phyloP scores from a whole-genome alignment of 257 asterid genomes.

The Paulownia fortunei region DNA sequence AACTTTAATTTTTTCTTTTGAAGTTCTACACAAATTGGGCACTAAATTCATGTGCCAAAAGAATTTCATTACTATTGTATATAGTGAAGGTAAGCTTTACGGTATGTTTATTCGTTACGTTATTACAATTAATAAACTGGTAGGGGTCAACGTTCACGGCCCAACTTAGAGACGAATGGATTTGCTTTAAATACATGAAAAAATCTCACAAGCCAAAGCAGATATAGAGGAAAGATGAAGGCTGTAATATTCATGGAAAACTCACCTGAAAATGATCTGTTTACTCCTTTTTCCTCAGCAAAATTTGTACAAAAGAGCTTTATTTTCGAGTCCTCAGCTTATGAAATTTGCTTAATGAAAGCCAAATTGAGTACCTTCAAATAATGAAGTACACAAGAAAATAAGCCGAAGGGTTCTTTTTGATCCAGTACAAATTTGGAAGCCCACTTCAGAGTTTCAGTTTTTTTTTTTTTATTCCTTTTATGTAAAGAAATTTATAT shows the following conservation, averaged over 20 bases:
- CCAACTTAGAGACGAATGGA: too few species aligned
- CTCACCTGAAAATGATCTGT: slow-evolving; percentile 12
- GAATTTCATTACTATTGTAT: too few species aligned
- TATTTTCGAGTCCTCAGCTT: not conserved
- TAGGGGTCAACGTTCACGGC: not conserved
- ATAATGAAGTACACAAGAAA: not conserved
- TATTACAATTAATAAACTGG: not conserved
- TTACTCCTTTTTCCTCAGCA: slow-evolving; percentile 1
- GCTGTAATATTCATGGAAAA: not conserved
- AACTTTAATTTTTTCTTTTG: too few species aligned
- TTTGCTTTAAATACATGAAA: not conserved
- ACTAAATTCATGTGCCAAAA: too few species aligned
- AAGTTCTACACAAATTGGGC: too few species aligned
- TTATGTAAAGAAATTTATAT: too few species aligned
- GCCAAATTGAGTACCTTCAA: slow-evolving; percentile 27
- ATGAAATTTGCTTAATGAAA: slow-evolving; percentile 13
- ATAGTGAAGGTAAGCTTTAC: too few species aligned
- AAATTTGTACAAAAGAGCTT: not conserved
- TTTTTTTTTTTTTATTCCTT: too few species aligned
- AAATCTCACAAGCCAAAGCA: not conserved
- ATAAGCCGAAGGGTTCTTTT: too few species aligned
- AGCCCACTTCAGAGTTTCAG: too few species aligned
- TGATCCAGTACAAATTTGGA: not conserved
- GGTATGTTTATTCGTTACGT: too few species aligned
- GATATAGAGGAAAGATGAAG: not conserved